phyloP scores from a whole-genome alignment of 305 asterid genomes.

The Monarda citriodora region DNA sequence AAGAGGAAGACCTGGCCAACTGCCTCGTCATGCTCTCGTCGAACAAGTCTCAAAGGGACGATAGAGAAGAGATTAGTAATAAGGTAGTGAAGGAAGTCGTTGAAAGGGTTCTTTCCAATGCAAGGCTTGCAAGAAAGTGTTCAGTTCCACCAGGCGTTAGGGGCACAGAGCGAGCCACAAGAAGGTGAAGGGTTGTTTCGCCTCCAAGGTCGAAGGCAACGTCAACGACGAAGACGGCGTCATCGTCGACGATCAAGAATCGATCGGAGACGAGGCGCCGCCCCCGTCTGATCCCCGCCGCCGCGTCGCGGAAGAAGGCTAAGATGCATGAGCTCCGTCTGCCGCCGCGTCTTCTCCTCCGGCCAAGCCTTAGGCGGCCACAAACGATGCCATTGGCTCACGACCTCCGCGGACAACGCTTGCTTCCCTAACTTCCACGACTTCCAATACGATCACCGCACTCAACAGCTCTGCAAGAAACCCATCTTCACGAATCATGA shows the following conservation, averaged over 20 bases:
- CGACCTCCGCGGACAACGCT: slow-evolving; percentile 43
- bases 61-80: neutral
- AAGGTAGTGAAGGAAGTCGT: slow-evolving; percentile 33
- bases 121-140: slow-evolving; percentile 71
- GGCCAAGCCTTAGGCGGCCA: slow-evolving; percentile 93
- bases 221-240: slow-evolving; percentile 11
- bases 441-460: slow-evolving; percentile 35
- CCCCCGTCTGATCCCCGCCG: no score
- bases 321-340: slow-evolving; percentile 73
- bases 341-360: slow-evolving; percentile 68
- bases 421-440: slow-evolving; percentile 48
- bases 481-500: slow-evolving; percentile 20
- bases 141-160: slow-evolving; percentile 88
- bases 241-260: slow-evolving; percentile 26
- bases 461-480: slow-evolving; percentile 36
- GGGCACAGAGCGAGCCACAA: slow-evolving; percentile 95
- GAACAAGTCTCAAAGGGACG: slow-evolving; percentile 25
- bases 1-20: slow-evolving; percentile 83
- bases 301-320: slow-evolving; percentile 20
- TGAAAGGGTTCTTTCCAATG: slow-evolving; percentile 64
- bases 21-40: slow-evolving; percentile 85
- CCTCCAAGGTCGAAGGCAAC: slow-evolving; percentile 30
- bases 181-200: slow-evolving; percentile 85
- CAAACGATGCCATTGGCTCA: slow-evolving; percentile 82
- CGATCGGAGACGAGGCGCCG: slow-evolving; percentile 21